Base-by-base conservation (phyloP, 164 flowering plant genomes). In the Euptelea pleiosperma region DNA sequence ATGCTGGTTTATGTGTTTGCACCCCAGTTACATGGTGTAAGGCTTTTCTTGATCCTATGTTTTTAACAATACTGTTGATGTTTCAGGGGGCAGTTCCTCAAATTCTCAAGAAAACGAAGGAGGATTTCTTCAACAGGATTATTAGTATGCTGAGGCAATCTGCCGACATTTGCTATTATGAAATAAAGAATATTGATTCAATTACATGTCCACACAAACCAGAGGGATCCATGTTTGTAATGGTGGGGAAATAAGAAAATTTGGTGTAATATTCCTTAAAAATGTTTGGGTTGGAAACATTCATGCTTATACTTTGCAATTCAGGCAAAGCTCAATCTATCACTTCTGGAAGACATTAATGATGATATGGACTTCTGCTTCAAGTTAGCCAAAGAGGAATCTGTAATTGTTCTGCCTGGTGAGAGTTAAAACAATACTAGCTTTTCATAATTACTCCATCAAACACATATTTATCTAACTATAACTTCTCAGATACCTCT, bases 61-160 rank as follows among this genome's bases (percentile, higher is more conserved):
- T 34, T 43, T 19, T 55, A 39, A 31, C 26, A 31, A 43, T 8
- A 24, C 19, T 34, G 16, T 63, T 10, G 50, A 3, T 61, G 24
- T 64, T 34, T 21, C 69, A 89, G 96, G 92, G 84, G 6, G 96
- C 92, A 14, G 80, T 86, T 9, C 96, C 96, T 15, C 61, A 49
- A 7, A 82, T 89, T 25, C 54, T 89, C 22, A 73, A 70, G 70
- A 64, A 76, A 51, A 82, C 95, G 8, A 79, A 81, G 16, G 79
- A 77, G 36, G 60, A 40, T 19, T 82, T 79, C 73, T 79, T 75
- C 65, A 59, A 18, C 58, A 76, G 70, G 52, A 78, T 79, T 16
- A 61, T 72, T 19, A 64, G 63, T 15, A 51, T 73, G 12, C 69
- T 84, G 64, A 79, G 70, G 70, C 75, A 84, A 26, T 45, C 78